Evolutionary conservation across 495 filamentous ascomycete species (phyloP).

Genomic region (Penicillium salamii): DNA sequence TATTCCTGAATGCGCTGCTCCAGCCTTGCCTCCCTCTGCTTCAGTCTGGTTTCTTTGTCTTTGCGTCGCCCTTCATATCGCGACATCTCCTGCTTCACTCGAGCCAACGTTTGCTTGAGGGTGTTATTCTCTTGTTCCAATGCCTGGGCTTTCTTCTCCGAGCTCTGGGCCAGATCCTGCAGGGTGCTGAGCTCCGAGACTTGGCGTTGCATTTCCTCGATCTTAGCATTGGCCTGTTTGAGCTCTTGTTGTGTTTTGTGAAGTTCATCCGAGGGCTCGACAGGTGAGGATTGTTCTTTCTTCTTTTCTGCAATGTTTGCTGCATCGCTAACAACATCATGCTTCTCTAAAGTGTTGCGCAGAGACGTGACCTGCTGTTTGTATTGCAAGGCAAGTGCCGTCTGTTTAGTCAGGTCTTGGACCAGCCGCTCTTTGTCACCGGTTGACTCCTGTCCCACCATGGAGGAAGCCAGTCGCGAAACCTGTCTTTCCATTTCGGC

Average conservation of each 20-base stretch:
- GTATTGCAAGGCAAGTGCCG: slow-evolving; percentile 63
- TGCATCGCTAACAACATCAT: slow-evolving; percentile 42
- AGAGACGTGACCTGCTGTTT: slow-evolving; percentile 64
- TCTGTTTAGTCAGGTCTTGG: slow-evolving; percentile 63
- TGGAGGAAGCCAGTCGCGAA: slow-evolving; percentile 55
- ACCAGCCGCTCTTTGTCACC: slow-evolving; percentile 49
- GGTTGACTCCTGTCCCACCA: slow-evolving; percentile 46
- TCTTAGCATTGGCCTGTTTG: slow-evolving; percentile 53
- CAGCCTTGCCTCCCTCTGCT: slow-evolving; percentile 45
- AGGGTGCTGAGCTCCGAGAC: slow-evolving; percentile 48
- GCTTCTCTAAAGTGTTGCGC: slow-evolving; percentile 50
- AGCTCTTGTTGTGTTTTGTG: slow-evolving; percentile 49
- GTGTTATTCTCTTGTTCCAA: slow-evolving; percentile 55
- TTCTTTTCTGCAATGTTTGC: slow-evolving; percentile 41
- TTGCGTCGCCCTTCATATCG: slow-evolving; percentile 50
- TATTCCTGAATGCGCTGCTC: slow-evolving; percentile 48
- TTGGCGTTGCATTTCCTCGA: slow-evolving; percentile 59
- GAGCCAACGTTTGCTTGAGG: slow-evolving; percentile 51
- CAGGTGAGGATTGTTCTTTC: slow-evolving; percentile 43
- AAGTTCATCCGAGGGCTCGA: slow-evolving; percentile 38
- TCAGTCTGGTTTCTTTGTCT: slow-evolving; percentile 49
- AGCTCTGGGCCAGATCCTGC: slow-evolving; percentile 55
- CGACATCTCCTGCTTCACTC: slow-evolving; percentile 53
- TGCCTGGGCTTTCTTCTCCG: slow-evolving; percentile 61
- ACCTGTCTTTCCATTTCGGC: slow-evolving; percentile 54